Evolutionary conservation across 1,284 basidiomycete genomes (phyloP).

Genomic region (Inonotus obliquus): DNA sequence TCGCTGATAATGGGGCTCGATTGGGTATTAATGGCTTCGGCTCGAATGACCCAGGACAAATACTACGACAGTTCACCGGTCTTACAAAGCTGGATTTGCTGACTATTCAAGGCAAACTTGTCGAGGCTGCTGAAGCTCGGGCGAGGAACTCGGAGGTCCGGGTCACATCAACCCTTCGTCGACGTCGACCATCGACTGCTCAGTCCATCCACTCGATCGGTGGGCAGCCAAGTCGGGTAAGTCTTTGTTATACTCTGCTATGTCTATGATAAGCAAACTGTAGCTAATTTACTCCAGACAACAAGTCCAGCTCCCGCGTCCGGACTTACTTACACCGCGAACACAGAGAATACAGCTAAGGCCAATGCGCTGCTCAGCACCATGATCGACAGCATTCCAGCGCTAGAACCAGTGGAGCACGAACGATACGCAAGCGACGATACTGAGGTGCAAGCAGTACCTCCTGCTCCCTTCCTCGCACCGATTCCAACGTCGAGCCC

Average conservation of each 20-base stretch:
- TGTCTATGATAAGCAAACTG: slow-evolving; percentile 14
- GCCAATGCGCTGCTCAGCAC: slow-evolving; percentile 63
- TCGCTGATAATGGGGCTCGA: slow-evolving; percentile 27
- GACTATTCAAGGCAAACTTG: slow-evolving; percentile 67
- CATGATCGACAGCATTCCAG: slow-evolving; percentile 60
- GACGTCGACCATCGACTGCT: slow-evolving; percentile 72
- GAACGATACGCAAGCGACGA: slow-evolving; percentile 24
- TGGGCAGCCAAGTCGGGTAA: slow-evolving; percentile 47
- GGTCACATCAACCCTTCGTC: slow-evolving; percentile 55
- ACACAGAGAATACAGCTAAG: slow-evolving; percentile 45
- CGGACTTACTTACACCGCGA: slow-evolving; percentile 24
- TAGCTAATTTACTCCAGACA: slow-evolving; percentile 34
- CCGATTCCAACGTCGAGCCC: slow-evolving; percentile 31
- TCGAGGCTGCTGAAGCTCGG: slow-evolving; percentile 54
- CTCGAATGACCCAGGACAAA: slow-evolving; percentile 51
- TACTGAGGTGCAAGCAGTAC: not conserved
- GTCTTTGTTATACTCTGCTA: slow-evolving; percentile 22
- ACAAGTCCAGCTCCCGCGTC: slow-evolving; percentile 43
- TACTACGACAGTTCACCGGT: slow-evolving; percentile 58
- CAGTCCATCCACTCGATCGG: slow-evolving; percentile 66
- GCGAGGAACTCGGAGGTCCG: slow-evolving; percentile 49
- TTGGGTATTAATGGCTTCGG: not conserved
- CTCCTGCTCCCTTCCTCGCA: slow-evolving; percentile 2
- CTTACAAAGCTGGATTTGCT: slow-evolving; percentile 64
- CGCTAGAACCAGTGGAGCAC: slow-evolving; percentile 26